Evolutionary conservation across 2,329 filamentous ascomycete genomes (phyloP), one percentile per base, ranked within the genome.

Genomic region (Corniculantispora saksenae): DNA sequence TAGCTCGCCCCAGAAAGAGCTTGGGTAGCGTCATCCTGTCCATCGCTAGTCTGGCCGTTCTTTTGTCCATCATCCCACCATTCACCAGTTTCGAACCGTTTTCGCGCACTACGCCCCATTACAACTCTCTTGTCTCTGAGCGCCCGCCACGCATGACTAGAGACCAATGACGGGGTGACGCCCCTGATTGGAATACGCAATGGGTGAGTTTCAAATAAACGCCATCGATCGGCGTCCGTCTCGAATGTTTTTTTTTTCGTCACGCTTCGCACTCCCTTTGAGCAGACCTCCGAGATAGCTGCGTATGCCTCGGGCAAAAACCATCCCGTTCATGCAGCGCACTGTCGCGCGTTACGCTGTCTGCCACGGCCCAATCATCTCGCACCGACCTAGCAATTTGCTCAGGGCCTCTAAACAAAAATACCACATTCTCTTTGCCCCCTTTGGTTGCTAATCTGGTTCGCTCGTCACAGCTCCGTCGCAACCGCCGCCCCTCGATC

Each of bases 171-270:
- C 53, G 53, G 61, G 61, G 61, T 63, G 21, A 47, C 29, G 32
- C 61, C 61, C 61, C 61, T 63, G 61, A 57, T 63, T 51, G 53
- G 32, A 57, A 63, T 51, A 57, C 54, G 40, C 40, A 57, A 63
- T 63, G 61, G 53, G 61, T 63, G 61, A 63, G 61, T 63, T 57
- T 57, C 53, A 57, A 43, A n/a, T 15, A 32, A 17, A 29, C 23
- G 32, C 21, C 58, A 54, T 47, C 35, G 47, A 17, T 21, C 48
- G 23, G 27, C 56, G 35, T 32, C 48, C n/a, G 7, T 13, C 17
- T 19, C 4, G 38, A 23, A 15, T 60, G 59, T 10, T 63, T 61
- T 21, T 21, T 25, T 21, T 25, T 4, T 25, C 21, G 45, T 19
- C 25, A 15, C 43, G 17, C 21, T 55, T 38, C 25, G 23, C 23